Evolutionary conservation across 352 stramenopile genomes (phyloP).

Genomic region (Phytophthora constricta): DNA sequence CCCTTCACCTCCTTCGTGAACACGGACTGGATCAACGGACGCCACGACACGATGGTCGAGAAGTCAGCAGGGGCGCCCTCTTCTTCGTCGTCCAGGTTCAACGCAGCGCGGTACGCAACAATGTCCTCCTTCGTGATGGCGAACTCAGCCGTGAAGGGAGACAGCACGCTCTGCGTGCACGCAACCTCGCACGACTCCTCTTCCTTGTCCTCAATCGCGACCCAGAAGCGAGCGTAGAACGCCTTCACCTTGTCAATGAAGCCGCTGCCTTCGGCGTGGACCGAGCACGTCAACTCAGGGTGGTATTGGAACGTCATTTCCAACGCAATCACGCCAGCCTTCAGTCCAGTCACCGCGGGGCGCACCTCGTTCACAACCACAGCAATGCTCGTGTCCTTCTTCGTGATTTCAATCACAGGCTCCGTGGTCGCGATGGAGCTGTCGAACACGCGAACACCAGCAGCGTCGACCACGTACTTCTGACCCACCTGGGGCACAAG

Average conservation of each 20-base stretch:
- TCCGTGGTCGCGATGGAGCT: constrained; percentile 37
- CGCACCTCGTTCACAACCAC: constrained; percentile 66
- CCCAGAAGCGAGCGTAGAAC: constrained; percentile 84
- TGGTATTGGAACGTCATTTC: constrained; percentile 66
- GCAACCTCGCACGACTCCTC: constrained; percentile 62
- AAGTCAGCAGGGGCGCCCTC: constrained; percentile 69
- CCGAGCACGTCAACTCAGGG: constrained; percentile 50
- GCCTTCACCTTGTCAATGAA: constrained; percentile 67
- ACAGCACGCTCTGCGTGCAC: constrained; percentile 65
- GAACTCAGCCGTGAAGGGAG: constrained; percentile 71
- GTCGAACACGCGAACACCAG: constrained; percentile 51
- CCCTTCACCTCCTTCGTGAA: constrained; percentile 84
- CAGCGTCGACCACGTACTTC: constrained; percentile 42
- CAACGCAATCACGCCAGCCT: constrained; percentile 50
- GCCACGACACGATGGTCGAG: constrained; percentile 81
- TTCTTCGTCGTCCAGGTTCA: constrained; percentile 47
- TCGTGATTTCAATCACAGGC: constrained; percentile 63
- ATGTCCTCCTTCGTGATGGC: constrained; percentile 64
- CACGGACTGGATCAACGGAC: constrained; percentile 82
- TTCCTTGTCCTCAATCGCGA: constrained; percentile 66
- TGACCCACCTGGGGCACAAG: constrained; percentile 57
- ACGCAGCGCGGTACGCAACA: constrained; percentile 60
- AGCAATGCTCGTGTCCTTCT: constrained; percentile 41
- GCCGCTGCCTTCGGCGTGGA: constrained; percentile 53
- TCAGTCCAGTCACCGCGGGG: constrained; percentile 58